phyloP scores from a whole-genome alignment of 306 rosid species.

The Senna tora region DNA sequence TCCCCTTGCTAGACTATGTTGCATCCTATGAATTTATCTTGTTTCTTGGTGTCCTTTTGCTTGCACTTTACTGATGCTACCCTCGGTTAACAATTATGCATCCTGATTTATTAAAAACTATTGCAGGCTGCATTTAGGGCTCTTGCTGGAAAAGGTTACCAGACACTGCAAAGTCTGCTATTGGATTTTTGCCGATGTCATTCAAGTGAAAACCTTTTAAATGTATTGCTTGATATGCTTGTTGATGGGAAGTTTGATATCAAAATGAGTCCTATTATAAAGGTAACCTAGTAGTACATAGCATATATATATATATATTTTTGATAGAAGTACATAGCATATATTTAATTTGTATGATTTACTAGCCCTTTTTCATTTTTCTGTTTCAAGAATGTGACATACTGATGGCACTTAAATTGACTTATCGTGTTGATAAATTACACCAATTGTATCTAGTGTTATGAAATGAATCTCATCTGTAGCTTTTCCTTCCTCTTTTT shows the following conservation, averaged over 20 bases:
- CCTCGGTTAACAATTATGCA: constrained; percentile 5
- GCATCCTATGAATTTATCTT: constrained; percentile 23
- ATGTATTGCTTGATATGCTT: constrained; percentile 88
- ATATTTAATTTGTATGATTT: constrained; percentile 34
- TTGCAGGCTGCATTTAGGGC: constrained; percentile 87
- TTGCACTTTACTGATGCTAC: constrained; percentile 21
- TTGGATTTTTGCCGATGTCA: constrained; percentile 83
- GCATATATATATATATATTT: too few relatives aligned
- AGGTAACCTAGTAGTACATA: constrained; percentile 60
- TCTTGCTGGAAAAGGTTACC: constrained; percentile 96
- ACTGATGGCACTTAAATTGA: constrained; percentile 20
- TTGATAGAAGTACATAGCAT: constrained; percentile 41
- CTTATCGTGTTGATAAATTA: constrained; percentile 27
- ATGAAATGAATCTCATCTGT: constrained; percentile 28
- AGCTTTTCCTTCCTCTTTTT: constrained; percentile 37
- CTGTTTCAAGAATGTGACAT: constrained; percentile 26
- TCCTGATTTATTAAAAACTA: constrained; percentile 22
- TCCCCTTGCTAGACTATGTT: constrained; percentile 28
- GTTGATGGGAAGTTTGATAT: constrained; percentile 88
- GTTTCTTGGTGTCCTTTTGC: constrained; percentile 5
- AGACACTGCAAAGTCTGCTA: constrained; percentile 87
- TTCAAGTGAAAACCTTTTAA: constrained; percentile 79
- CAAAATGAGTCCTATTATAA: constrained; percentile 74
- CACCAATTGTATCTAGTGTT: constrained; percentile 22
- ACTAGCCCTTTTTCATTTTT: constrained; percentile 31